Evolutionary conservation across 1,284 basidiomycete genomes (phyloP).

Genomic region (Melampsora larici-populina): DNA sequence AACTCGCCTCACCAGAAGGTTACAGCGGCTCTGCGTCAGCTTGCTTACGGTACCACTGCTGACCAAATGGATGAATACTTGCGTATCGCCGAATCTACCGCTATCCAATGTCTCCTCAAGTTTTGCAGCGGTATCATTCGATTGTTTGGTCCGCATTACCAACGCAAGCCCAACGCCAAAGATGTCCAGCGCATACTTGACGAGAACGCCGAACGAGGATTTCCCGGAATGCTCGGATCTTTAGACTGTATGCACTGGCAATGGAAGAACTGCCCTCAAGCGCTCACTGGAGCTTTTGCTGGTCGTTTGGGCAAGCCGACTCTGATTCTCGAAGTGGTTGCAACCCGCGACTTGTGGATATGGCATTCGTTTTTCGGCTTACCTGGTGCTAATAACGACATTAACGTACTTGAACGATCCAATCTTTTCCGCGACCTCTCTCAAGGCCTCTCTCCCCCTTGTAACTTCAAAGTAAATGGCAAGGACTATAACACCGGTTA

Average conservation of each 20-base stretch:
- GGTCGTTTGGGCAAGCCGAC: too few species aligned
- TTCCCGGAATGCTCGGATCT: background rate
- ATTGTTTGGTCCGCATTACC: conserved; percentile 9
- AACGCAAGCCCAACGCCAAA: background rate
- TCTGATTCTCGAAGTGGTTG: too few species aligned
- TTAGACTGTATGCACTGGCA: too few species aligned
- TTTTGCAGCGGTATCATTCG: conserved; percentile 16
- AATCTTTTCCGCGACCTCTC: too few species aligned
- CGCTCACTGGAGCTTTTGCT: too few species aligned
- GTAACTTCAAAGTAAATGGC: too few species aligned
- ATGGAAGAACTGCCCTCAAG: too few species aligned
- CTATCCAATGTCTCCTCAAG: conserved; percentile 8
- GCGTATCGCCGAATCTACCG: conserved; percentile 21
- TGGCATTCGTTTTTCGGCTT: background rate
- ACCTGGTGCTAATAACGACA: background rate
- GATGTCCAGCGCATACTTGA: background rate
- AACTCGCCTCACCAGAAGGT: conserved; percentile 23
- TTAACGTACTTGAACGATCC: too few species aligned
- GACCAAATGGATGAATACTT: conserved; percentile 10
- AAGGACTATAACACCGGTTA: too few species aligned
- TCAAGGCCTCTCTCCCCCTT: too few species aligned
- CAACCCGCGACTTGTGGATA: too few species aligned
- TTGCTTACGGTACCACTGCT: conserved; percentile 6
- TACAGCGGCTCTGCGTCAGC: too few species aligned
- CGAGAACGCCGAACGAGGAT: background rate